Evolutionary conservation across 306 rosid species (phyloP), one percentile per base, ranked within the genome.

Genomic region (Aeschynomene evenia): DNA sequence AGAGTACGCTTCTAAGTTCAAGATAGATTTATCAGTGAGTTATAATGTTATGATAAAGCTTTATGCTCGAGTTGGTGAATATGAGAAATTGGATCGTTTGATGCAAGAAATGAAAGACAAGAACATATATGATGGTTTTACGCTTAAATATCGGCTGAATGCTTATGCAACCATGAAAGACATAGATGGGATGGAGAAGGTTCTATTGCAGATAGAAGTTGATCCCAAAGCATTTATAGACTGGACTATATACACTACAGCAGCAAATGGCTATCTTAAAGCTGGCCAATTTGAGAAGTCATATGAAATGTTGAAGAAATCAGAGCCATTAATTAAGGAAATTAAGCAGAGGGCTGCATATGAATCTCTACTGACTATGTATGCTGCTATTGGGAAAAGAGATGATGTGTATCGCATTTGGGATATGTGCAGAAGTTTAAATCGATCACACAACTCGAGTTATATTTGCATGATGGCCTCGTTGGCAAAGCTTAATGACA

Each of bases 331-430:
- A 6, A 36, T 75, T 26, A 18, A 54, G 9, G 42, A 15, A 26
- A 52, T 31, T 11, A 42, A 21, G 16, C 76, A 51, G 76, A 58
- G 69, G 71, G 14, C 10, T 76, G 88, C 82, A 15, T 89, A 76
- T 54, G 83, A 81, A 77, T 69, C 58, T 21, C 74, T 86, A 56
- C 71, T 84, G 11, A 67, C 74, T 26, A 64, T 49, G 20, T 86
- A 88, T 40, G 51, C 83, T 48, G 76, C 81, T 19, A 46, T 75
- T 3, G 89, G 86, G 16, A 71, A 70, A 39, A 80, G 66, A 71
- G 82, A 76, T 1, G 86, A 86, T 29, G 86, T 84, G 65, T 82
- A 82, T 80, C 78, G 81, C 15, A 59, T 86, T 37, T 88, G 89
- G 91, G 67, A 71, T 64, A 48, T 84, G 66, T 82, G 84, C 85